Evolutionary conservation across 2,329 filamentous ascomycete species (phyloP).

Genomic region (Apiospora rasikravindrae): DNA sequence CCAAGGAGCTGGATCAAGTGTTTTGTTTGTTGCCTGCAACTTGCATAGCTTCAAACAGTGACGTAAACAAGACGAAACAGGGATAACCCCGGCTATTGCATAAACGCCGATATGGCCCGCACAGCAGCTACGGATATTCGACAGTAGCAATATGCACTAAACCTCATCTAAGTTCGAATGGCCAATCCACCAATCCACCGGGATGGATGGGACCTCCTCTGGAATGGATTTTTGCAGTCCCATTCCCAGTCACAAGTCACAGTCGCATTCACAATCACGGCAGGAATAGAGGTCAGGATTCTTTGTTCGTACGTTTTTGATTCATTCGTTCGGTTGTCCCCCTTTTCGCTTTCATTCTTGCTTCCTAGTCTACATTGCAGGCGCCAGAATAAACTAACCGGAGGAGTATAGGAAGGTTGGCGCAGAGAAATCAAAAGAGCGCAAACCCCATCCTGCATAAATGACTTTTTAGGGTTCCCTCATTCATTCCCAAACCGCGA

Average conservation of each 20-base stretch:
- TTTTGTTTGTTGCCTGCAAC: neutral
- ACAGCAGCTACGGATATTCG: neutral
- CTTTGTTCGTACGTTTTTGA: conserved; percentile 18
- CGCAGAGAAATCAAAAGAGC: conserved; percentile 31
- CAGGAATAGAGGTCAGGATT: neutral
- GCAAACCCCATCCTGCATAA: conserved; percentile 34
- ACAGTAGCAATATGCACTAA: neutral
- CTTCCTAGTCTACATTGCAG: conserved; percentile 42
- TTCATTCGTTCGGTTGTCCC: conserved; percentile 22
- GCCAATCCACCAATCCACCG: neutral
- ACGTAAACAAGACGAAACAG: conserved; percentile 17
- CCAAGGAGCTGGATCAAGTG: neutral
- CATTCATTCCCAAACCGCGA: conserved; percentile 32
- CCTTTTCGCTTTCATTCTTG: conserved; percentile 30
- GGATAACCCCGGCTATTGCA: conserved; percentile 11
- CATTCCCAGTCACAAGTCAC: neutral
- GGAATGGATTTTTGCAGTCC: neutral
- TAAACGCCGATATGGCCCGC: neutral
- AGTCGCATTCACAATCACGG: neutral
- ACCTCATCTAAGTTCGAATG: neutral
- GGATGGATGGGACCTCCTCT: neutral
- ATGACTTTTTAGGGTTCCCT: conserved; percentile 37
- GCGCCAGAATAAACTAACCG: conserved; percentile 31
- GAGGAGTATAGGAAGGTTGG: conserved; percentile 30
- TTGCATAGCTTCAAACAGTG: conserved; percentile 17